Evolutionary conservation across 371 early-diverging fungal species (phyloP), one percentile per base, ranked within the genome.

Genomic region (Coemansia sp.): DNA sequence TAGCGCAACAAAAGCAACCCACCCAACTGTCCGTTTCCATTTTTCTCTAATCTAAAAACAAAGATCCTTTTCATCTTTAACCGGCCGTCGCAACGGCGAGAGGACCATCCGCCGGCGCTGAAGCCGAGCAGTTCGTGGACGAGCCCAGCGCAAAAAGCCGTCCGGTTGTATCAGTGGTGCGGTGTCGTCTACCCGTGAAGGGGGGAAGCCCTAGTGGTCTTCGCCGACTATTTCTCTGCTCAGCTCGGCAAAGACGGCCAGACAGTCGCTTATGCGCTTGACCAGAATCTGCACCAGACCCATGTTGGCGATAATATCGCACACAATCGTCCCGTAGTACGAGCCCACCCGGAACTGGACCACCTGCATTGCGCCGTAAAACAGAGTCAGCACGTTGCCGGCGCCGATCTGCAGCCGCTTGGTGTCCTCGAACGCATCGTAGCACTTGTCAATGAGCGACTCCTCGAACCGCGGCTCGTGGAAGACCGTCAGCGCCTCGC

Each of bases 281-380:
- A 68, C 72, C 41, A 72, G 55, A 39, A 64, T 72, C 12, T 72
- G 72, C 2, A 72, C 68, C 49, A 72, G 43, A 10, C 77, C 77
- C 66, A 68, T 72, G 64, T 77, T 77, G 30, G 57, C 26, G 26
- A 72, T 38, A 14, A 36, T 57, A 39, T 77, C 77, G 43, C 68
- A 63, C 10, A 77, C 68, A 26, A 77, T 67, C 16, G 77, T 75
- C 10, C 78, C 65, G 59, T 77, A 77, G 66, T 58, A 77, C n/a
- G 61, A 53, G 36, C 65, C 77, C 9, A 77, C 69, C 52, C 72
- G 65, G 51, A 77, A 77, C 63, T 77, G 77, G 5, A 77, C 66
- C 11, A 77, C 61, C 39, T 66, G 55, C 77, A 77, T 77, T 0
- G 67, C 75, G 16, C 63, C 79, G 55, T 65, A 77, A 39, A 76